Evolutionary conservation across 208 protist genomes (phyloP).

Genomic region (Trypanosoma lewisi): DNA sequence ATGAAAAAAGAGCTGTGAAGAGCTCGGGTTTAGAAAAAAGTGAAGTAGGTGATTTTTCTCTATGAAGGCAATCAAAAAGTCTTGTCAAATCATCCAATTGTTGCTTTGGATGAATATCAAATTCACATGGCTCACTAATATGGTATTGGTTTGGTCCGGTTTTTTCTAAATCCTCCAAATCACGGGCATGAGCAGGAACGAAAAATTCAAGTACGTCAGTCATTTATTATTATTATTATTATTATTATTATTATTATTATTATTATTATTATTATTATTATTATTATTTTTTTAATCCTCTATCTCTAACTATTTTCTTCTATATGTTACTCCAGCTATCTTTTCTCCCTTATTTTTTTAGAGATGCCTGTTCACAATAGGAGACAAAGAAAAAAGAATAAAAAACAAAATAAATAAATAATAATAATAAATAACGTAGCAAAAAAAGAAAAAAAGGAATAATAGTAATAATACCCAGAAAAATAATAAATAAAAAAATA

Average conservation of each 20-base stretch:
- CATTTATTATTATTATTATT: slow-evolving; percentile 27
- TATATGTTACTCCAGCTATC: too few species aligned
- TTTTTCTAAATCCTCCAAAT: slow-evolving; percentile 59
- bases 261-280: slow-evolving; percentile 4
- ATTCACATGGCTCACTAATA: slow-evolving; percentile 53
- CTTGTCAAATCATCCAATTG: slow-evolving; percentile 82
- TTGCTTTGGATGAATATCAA: slow-evolving; percentile 65
- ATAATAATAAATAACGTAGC: not conserved
- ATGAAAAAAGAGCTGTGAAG: slow-evolving; percentile 67
- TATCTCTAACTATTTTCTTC: too few species aligned
- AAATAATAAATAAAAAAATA: slow-evolving; percentile 11
- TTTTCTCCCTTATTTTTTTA: too few species aligned
- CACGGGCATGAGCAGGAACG: slow-evolving; percentile 47
- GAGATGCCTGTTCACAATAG: too few species aligned
- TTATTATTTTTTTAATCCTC: too few species aligned
- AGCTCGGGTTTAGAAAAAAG: slow-evolving; percentile 73
- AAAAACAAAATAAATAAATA: slow-evolving; percentile 4
- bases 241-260: not conserved
- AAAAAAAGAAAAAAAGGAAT: slow-evolving; percentile 16
- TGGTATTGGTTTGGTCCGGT: slow-evolving; percentile 47
- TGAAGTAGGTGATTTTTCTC: slow-evolving; percentile 82
- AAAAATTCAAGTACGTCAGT: slow-evolving; percentile 68
- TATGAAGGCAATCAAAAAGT: slow-evolving; percentile 71
- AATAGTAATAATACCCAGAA: slow-evolving; percentile 10
- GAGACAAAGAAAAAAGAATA: not conserved